Conservation (phyloP, 805 yeast genomes). For the Nakazawaea wyomingensis region DNA sequence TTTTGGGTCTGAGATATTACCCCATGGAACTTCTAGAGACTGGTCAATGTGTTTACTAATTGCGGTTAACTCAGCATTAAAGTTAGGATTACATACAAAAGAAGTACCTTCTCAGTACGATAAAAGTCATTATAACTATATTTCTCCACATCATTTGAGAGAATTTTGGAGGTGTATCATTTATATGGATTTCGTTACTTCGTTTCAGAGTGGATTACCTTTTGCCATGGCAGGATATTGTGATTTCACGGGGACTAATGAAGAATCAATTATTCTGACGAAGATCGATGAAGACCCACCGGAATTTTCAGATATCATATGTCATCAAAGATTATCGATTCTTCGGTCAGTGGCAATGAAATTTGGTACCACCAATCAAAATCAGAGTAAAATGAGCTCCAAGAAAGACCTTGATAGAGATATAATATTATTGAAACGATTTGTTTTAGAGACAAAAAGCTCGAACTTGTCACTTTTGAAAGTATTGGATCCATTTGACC, state of each 20-base stretch:
- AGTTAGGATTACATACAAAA: constrained; percentile 10
- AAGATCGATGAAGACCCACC: neutral
- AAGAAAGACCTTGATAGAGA: neutral
- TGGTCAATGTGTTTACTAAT: constrained; percentile 10
- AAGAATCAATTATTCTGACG: constrained; percentile 4
- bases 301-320: neutral
- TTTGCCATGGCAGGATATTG: constrained; percentile 10
- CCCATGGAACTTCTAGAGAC: constrained; percentile 11
- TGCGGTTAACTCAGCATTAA: constrained; percentile 8
- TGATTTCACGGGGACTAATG: constrained; percentile 1
- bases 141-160: constrained; percentile 10
- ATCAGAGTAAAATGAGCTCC: neutral
- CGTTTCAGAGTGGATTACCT: constrained; percentile 12
- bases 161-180: constrained; percentile 11
- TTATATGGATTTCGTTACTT: constrained; percentile 5
- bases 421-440: neutral
- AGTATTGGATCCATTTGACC: constrained; percentile 1
- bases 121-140: constrained; percentile 7
- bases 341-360: neutral
- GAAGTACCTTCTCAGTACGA: constrained; percentile 2
- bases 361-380: constrained; percentile 7
- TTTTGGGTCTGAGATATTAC: constrained; percentile 11
- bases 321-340: neutral
- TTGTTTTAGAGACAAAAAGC: constrained; percentile 3
- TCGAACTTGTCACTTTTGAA: neutral